Conservation (phyloP, 257 asterid genomes). For the Nicotiana sylvestris region DNA sequence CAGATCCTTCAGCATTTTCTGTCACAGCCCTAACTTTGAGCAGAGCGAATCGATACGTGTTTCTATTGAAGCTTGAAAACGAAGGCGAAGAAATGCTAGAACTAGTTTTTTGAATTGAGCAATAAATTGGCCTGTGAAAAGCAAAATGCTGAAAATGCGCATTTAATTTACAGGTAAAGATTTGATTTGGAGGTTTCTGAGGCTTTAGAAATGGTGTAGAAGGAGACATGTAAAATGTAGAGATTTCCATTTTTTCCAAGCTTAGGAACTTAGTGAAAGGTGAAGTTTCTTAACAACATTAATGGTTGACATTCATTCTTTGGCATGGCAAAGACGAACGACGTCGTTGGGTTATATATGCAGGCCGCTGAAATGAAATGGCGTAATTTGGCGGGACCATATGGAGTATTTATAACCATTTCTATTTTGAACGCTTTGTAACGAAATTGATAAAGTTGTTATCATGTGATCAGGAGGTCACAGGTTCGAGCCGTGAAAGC, state of each 20-base stretch:
- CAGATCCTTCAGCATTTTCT: slow-evolving; percentile 26
- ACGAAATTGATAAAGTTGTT: no score
- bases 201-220: slow-evolving; percentile 33
- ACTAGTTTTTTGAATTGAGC: not conserved
- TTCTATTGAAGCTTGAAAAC: no score
- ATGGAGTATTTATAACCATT: no score
- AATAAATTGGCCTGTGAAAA: slow-evolving; percentile 5
- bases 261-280: not conserved
- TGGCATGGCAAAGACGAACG: not conserved
- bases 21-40: slow-evolving; percentile 31
- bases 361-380: no score
- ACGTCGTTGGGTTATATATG: no score
- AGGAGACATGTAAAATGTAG: slow-evolving; percentile 41
- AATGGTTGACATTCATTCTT: not conserved
- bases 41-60: not conserved
- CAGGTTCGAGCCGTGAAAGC: no score
- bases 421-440: no score
- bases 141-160: slow-evolving; percentile 4
- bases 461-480: no score
- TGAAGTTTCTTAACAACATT: not conserved
- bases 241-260: slow-evolving; percentile 39
- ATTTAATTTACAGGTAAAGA: slow-evolving; percentile 5
- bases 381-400: no score
- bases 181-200: slow-evolving; percentile 17
- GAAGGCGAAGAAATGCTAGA: no score